Percentiles rank a stretch among this genome's conserved stretches.
phyloP scores from a whole-genome alignment of 2,329 filamentous ascomycete genomes.

The Aspergillus ruber region DNA sequence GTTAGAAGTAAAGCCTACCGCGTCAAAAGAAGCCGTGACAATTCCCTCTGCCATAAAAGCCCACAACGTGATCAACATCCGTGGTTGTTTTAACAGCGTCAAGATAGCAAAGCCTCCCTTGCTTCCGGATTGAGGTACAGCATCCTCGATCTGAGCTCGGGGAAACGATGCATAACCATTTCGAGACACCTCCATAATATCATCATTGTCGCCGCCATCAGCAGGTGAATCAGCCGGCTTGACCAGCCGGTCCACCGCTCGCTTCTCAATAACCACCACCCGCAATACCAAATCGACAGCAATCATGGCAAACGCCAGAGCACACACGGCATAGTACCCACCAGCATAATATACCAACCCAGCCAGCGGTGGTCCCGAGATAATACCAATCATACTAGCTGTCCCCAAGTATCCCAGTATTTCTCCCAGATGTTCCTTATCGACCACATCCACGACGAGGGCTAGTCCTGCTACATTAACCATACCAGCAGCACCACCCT shows the following conservation, averaged over 20 bases:
- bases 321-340: constrained; percentile 54
- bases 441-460: constrained; percentile 53
- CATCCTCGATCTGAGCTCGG: not conserved
- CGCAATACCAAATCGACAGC: constrained; percentile 55
- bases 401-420: constrained; percentile 51
- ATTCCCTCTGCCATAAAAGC: constrained; percentile 2
- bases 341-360: constrained; percentile 54
- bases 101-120: constrained; percentile 22
- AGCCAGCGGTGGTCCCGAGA: constrained; percentile 52
- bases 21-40: constrained; percentile 23
- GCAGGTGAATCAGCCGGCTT: not conserved
- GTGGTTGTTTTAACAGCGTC: constrained; percentile 2
- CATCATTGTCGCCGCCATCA: not conserved
- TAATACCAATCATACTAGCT: constrained; percentile 51
- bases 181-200: not conserved
- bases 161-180: not conserved
- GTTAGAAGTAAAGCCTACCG: constrained; percentile 4
- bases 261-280: constrained; percentile 55
- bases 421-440: constrained; percentile 51
- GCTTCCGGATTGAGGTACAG: not conserved
- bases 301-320: constrained; percentile 48
- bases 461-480: constrained; percentile 56
- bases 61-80: constrained; percentile 5
- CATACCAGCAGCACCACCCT: constrained; percentile 52
- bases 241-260: constrained; percentile 27